Conservation (phyloP, 1,284 basidiomycete genomes). For the Meira miltonrushii region DNA sequence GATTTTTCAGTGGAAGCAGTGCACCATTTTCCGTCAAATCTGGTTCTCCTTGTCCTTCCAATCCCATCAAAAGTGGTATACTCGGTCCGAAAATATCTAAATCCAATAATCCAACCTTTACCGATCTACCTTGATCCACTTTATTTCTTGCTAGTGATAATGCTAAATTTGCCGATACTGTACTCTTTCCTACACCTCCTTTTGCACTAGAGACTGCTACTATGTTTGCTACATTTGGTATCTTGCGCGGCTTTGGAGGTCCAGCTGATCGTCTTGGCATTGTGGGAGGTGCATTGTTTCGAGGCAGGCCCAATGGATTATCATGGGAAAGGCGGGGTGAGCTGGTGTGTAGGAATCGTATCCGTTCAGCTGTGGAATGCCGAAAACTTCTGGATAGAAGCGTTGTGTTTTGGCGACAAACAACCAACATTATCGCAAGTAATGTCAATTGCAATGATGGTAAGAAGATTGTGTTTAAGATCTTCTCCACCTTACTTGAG, state of each 20-base stretch:
- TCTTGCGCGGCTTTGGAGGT: constrained; percentile 55
- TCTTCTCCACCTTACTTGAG: no score
- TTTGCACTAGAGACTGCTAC: constrained; percentile 89
- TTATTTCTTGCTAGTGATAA: not conserved
- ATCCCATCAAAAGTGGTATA: constrained; percentile 88
- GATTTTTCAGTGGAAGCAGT: constrained; percentile 77
- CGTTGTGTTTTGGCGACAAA: no score
- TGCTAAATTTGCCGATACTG: constrained; percentile 60
- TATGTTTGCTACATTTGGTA: constrained; percentile 60
- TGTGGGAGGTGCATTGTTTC: constrained; percentile 39
- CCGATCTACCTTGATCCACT: not conserved
- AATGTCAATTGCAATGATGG: no score
- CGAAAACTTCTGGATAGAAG: not conserved
- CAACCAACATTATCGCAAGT: no score
- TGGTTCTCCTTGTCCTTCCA: constrained; percentile 75
- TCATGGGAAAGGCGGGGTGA: constrained; percentile 21
- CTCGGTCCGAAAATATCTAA: constrained; percentile 95
- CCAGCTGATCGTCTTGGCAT: constrained; percentile 50
- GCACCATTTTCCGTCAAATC: constrained; percentile 63
- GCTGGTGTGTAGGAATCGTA: not conserved
- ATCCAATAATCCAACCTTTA: constrained; percentile 74
- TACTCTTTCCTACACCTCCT: constrained; percentile 95
- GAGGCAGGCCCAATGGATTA: constrained; percentile 46
- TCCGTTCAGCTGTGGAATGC: not conserved
- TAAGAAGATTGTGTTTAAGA: no score